These are phyloP conservation scores for Suillus hirtellus DNA, from an alignment of 768 basidiomycete genomes.

Conservation along the genomic window DNA sequence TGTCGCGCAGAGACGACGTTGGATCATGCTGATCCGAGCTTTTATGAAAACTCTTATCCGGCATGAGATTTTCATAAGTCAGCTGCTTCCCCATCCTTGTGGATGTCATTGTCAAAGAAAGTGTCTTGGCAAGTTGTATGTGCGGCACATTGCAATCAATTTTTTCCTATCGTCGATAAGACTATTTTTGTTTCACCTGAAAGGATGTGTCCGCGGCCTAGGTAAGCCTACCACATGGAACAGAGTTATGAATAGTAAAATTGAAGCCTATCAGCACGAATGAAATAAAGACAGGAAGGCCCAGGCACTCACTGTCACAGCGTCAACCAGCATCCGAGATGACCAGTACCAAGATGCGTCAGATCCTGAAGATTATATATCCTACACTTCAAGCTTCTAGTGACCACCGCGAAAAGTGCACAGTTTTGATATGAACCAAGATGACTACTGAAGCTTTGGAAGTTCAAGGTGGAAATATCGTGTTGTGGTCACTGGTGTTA, in stretches of 20 bases:
- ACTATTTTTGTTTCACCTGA: slow-evolving; percentile 11
- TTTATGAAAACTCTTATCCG: slow-evolving; percentile 15
- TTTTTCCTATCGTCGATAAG: slow-evolving; percentile 9
- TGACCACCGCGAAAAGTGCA: not conserved
- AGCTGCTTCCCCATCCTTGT: slow-evolving; percentile 8
- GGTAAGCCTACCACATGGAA: not conserved
- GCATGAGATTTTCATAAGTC: not conserved
- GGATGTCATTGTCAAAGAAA: not conserved
- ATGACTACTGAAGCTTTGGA: not conserved
- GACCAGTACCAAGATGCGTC: not conserved
- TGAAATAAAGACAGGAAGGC: not conserved
- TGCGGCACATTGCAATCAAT: not conserved
- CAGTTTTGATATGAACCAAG: not conserved
- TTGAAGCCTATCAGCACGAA: not conserved
- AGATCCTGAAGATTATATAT: not conserved
- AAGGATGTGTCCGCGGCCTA: not conserved
- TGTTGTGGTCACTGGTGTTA: no score
- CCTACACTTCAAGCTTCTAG: not conserved
- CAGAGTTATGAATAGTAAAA: not conserved
- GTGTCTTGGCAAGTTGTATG: not conserved
- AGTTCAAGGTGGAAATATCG: not conserved
- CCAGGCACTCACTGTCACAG: not conserved
- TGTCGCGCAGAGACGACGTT: not conserved
- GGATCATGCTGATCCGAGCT: not conserved
- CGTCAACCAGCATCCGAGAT: not conserved